These are phyloP conservation scores for Neopestalotiopsis rosae DNA, from an alignment of 2,329 filamentous ascomycete genomes.

Conservation along the genomic window DNA sequence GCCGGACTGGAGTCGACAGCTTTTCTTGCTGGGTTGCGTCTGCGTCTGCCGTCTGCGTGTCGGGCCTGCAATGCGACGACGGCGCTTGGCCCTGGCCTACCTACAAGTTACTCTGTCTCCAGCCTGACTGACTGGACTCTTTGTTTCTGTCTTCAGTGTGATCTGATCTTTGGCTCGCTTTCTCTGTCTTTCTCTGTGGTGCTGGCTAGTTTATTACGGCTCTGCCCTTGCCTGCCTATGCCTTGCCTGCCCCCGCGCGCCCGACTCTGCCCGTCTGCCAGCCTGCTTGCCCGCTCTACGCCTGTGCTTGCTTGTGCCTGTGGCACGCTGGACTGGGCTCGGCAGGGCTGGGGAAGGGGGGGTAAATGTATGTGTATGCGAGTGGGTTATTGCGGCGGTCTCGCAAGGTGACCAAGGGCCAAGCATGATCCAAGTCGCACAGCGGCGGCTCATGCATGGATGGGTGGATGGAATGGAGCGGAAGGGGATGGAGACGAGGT, in stretches of 20 bases:
- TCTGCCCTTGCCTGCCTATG: neutral
- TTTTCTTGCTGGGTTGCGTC: slow-evolving; percentile 12
- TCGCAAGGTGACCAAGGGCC: slow-evolving; percentile 6
- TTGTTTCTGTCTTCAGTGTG: neutral
- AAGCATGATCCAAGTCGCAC: slow-evolving; percentile 4
- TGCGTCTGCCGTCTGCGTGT: slow-evolving; percentile 9
- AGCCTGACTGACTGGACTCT: neutral
- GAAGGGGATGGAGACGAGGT: neutral
- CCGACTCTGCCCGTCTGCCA: neutral
- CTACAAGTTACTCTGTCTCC: neutral
- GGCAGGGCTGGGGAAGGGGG: neutral
- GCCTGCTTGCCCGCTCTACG: neutral
- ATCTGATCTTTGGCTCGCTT: neutral
- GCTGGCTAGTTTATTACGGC: neutral
- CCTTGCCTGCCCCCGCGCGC: neutral
- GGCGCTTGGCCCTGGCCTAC: slow-evolving; percentile 10
- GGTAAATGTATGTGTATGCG: neutral
- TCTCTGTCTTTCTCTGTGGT: neutral
- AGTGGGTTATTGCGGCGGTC: neutral
- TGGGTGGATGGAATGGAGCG: neutral
- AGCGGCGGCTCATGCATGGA: slow-evolving; percentile 4
- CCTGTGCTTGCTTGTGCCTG: too few species aligned
- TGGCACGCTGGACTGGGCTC: too few species aligned
- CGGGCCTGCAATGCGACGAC: slow-evolving; percentile 19
- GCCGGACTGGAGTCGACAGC: slow-evolving; percentile 5